Evolutionary conservation across 1,139 yeast species (phyloP).

Genomic region (Pneumocystis jirovecii): DNA sequence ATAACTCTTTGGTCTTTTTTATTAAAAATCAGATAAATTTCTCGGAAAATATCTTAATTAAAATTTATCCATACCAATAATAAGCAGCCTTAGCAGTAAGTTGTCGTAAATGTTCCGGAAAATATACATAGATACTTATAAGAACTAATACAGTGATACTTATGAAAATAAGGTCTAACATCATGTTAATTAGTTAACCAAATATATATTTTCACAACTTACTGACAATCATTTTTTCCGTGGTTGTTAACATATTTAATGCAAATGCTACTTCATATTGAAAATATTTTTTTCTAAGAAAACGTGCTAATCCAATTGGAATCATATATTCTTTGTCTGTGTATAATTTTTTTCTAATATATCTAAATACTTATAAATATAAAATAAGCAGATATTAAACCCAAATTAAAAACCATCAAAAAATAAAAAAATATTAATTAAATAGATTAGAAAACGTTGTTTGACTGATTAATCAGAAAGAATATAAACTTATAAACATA

Average conservation of each 20-base stretch:
- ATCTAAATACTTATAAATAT: neutral
- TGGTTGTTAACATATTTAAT: conserved; percentile 1
- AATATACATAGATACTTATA: neutral
- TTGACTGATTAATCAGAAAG: neutral
- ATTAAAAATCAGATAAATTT: neutral
- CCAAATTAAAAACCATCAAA: neutral
- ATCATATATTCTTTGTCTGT: neutral
- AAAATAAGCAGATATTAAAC: neutral
- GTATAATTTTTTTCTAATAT: neutral
- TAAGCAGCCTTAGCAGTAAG: neutral
- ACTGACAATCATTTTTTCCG: conserved; percentile 1
- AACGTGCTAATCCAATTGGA: neutral
- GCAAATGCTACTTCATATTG: conserved; percentile 1
- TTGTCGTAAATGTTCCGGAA: conserved; percentile 1
- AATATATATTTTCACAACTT: neutral
- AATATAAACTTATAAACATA: neutral
- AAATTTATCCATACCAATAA: neutral
- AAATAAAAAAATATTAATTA: neutral
- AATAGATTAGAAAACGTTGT: neutral
- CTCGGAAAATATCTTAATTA: neutral
- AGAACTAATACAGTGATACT: neutral
- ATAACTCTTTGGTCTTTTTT: neutral
- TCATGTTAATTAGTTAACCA: neutral
- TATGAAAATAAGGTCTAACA: neutral
- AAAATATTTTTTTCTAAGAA: neutral